Percentiles rank a stretch among this genome's conserved stretches.
These are phyloP conservation scores for Pythium phragmitis DNA, from an alignment of 352 stramenopile genomes.

Conservation along the genomic window DNA sequence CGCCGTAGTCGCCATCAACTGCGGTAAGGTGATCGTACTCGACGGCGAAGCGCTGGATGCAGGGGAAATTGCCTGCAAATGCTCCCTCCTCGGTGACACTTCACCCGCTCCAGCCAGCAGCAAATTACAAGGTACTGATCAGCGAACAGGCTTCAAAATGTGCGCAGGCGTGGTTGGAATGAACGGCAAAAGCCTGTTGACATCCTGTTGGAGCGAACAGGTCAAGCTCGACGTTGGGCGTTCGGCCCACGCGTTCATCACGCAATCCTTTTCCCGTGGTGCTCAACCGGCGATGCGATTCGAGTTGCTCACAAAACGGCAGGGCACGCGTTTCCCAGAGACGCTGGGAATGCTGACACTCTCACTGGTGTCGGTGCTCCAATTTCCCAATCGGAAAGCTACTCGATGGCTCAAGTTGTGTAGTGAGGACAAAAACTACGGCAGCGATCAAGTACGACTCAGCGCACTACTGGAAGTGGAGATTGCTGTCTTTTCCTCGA, in stretches of 20 bases:
- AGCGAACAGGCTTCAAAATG: constrained; percentile 19
- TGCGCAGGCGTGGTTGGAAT: constrained; percentile 1
- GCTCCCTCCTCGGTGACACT: constrained; percentile 11
- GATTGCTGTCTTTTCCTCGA: constrained; percentile 12
- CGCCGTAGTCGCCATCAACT: constrained; percentile 2
- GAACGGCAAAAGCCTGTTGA: not conserved
- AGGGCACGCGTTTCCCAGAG: constrained; percentile 31
- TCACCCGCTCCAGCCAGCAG: not conserved
- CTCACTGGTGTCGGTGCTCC: constrained; percentile 25
- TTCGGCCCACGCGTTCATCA: constrained; percentile 14
- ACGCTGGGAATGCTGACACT: constrained; percentile 25
- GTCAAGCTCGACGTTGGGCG: constrained; percentile 25
- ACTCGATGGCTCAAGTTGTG: constrained; percentile 28
- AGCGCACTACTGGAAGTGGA: constrained; percentile 25
- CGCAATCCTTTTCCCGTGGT: constrained; percentile 25
- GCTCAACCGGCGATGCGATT: constrained; percentile 38
- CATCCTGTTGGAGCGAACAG: constrained; percentile 11
- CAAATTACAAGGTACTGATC: not conserved
- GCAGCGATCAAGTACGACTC: not conserved
- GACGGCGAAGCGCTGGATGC: not conserved
- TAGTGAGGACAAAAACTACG: not conserved
- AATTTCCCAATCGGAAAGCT: constrained; percentile 3
- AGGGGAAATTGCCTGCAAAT: constrained; percentile 19
- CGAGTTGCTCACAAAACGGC: constrained; percentile 33
- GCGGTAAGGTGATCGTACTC: constrained; percentile 10